Evolutionary conservation across 305 asterid species (phyloP).

Genomic region (Plantago coronopus): DNA sequence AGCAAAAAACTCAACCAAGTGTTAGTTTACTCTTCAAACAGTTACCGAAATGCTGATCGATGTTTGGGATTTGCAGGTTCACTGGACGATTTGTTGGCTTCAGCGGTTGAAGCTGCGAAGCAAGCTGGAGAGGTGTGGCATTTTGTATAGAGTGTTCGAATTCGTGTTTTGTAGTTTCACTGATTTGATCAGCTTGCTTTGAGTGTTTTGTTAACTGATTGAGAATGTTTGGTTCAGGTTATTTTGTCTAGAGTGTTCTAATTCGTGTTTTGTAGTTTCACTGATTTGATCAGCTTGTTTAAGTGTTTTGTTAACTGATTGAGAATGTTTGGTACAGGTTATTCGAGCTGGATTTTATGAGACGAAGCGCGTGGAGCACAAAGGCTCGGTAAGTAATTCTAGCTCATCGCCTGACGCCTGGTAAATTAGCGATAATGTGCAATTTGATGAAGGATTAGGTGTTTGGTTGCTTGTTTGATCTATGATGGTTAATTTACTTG

Average conservation of each 20-base stretch:
- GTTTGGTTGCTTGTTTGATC: not conserved
- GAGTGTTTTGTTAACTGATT: too few relatives aligned
- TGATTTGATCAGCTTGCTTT: not conserved
- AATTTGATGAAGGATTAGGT: too few relatives aligned
- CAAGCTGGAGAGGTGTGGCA: slow-evolving; percentile 73
- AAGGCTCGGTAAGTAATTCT: slow-evolving; percentile 57
- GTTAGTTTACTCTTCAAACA: too few relatives aligned
- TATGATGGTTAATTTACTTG: too few relatives aligned
- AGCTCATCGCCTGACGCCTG: not conserved
- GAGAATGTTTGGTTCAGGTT: slow-evolving; percentile 22
- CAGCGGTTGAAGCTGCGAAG: slow-evolving; percentile 80
- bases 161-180: slow-evolving; percentile 5
- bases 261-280: slow-evolving; percentile 3
- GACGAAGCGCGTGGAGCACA: slow-evolving; percentile 83
- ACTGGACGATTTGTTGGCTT: slow-evolving; percentile 58
- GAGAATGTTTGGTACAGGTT: slow-evolving; percentile 34
- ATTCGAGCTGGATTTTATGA: slow-evolving; percentile 69
- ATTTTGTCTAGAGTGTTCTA: slow-evolving; percentile 4
- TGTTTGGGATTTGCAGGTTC: slow-evolving; percentile 38
- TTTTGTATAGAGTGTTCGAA: slow-evolving; percentile 4
- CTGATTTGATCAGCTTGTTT: not conserved
- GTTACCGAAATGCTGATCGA: too few relatives aligned
- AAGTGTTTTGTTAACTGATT: too few relatives aligned
- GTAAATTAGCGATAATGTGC: not conserved
- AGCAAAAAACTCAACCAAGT: too few relatives aligned